Evolutionary conservation across 2,329 filamentous ascomycete species (phyloP), one percentile per base, ranked within the genome.

Genomic region (Aspergillus pseudoglaucus): DNA sequence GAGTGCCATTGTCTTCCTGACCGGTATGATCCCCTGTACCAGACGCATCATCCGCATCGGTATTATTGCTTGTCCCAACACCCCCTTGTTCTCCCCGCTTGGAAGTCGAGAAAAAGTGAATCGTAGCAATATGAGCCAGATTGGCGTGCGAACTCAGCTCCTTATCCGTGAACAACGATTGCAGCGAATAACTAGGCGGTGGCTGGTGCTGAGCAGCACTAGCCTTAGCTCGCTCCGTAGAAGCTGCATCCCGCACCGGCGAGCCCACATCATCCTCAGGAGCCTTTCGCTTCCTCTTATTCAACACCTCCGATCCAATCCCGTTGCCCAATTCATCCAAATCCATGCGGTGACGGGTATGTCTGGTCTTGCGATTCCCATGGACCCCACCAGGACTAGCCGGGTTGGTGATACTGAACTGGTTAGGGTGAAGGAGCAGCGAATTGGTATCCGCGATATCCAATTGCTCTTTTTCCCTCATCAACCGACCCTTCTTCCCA

Each of bases 371-470:
- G 51, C 82, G 75, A 54, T 81, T 80, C 50, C 74, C 76, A 56
- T 79, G 76, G 18, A 78, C 70, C 2, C 81, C 80, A 42, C 81
- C 80, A 18, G 82, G 82, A 49, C 79, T 83, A 15, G 75, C 74
- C n/a, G 80, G 80, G 51, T 83, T 79, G 55, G 79, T 80, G 52
- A 84, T 80, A 62, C 78, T 81, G 67, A 83, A 84, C 56, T 85
- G 82, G 52, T 78, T 83, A 12, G 82, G 81, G 52, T 85, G 80
- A 6, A 84, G 73, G 9, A 84, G 76, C 45, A 83, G 73, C 6
- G 82, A 79, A 59, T 82, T 84, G 63, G 77, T 83, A 63, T 85
- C 82, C 3, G 80, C 80, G 50, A 84, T 79, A 55, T 85, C 82
- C 20, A 85, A 69, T 59, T 83, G 81, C 56, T 85, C 82, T 61